Base-by-base conservation (phyloP, 2,329 filamentous ascomycete species). In the Furcasterigmium sp. region DNA sequence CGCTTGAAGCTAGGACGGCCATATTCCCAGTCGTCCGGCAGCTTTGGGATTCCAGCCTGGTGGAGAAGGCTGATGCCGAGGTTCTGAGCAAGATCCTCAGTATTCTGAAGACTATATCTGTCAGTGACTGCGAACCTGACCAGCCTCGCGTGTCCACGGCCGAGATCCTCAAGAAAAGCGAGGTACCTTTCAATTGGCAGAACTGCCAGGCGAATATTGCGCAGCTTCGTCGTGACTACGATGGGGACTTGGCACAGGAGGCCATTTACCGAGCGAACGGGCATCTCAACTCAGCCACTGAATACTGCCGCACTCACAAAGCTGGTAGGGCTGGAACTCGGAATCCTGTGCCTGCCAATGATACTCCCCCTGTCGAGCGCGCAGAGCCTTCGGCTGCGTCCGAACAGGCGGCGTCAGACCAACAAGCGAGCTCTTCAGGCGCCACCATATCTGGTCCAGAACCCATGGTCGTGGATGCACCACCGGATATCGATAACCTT, bases 191-290 rank as follows among this genome's bases (percentile, higher is more conserved):
- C 51, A 59, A 65, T 41, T 80, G 77, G 76, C 45, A 36, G 7
- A 21, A 21, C n/a, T 34, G 44, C 11, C 36, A 39, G n/a, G 23
- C 15, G 7, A 28, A 46, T 19, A 32, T 51, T 10, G 79, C 69
- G 46, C 15, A 19, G 15, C 29, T 41, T 18, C 17, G 29, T 18
- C 14, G n/a, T 14, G 39, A 41, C 11, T 41, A 36, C 30, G 71
- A 81, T 17, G 68, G 76, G 35, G 77, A 80, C 11, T 70, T 96
- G 41, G 84, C 78, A 7, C 75, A 78, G 25, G 91, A 97, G 63
- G 90, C 87, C 23, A 68, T 93, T 0, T 96, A 88, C 60, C 82
- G 91, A 43, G 87, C 87, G 54, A 85, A 88, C 55, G 87, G 88
- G 44, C 76, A 76, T 42, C 54, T 64, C 5, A 60, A 67, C 3